Base-by-base conservation (phyloP, 148 eudicot species). In the Camellia sinensis region DNA sequence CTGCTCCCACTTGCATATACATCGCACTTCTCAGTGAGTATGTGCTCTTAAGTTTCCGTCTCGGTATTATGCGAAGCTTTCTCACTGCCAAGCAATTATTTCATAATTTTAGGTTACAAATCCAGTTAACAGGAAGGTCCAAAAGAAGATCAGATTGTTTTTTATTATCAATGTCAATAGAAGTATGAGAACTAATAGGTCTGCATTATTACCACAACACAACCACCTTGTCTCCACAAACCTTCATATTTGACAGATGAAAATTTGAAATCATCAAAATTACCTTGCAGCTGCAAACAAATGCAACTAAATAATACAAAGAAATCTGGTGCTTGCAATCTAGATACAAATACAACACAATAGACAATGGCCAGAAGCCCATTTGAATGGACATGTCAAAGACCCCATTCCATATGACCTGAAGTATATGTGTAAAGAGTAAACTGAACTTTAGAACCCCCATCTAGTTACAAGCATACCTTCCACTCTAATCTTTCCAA, bases 401-500 rank as follows among this genome's bases (percentile, higher is more conserved):
- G 67, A 11, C 57, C 63, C 8, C 63, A 14, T 53, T 11, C 12
- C 12, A 53, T 54, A 22, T 12, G 12, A 11, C 2, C 59, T 73
- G n/a, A 72, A 12, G 14, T 2, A 19, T 6, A 56, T 54, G 77
- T 9, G 7, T 40, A 12, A 50, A 11, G 2, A 52, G n/a, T 52
- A 54, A 66, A 54, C 12, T 54, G 43, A 73, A 43, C 6, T 17
- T 17, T 10, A 43, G 9, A 59, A 74, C 9, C 29, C 9, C 29
- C 12, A 43, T 17, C 29, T 7, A 74, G 29, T 40, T 41, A 15
- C 2, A 7, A 45, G 48, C 76, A 62, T 81, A 94, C 98, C 98
- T 91, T 94, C 97, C 80, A 92, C 92, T 64, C 91, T 89, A 57
- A 94, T 84, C 80, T 91, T 92, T 79, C 94, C 92, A 71, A 88